These are phyloP conservation scores for Lachnellula cervina DNA, from an alignment of 2,329 filamentous ascomycete species.

Conservation along the genomic window DNA sequence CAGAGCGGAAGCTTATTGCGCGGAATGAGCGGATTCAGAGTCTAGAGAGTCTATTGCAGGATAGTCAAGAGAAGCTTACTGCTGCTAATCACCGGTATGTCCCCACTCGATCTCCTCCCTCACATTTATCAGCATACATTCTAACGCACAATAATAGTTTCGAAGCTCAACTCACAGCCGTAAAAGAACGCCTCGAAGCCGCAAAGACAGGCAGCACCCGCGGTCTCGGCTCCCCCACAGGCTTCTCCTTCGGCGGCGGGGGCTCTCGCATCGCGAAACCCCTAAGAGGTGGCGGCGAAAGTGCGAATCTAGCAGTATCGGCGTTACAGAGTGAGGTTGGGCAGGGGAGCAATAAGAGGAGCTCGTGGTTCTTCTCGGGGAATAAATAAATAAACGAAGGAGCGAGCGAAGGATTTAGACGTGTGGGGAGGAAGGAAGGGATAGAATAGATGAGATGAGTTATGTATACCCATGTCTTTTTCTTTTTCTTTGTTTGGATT, in stretches of 20 bases:
- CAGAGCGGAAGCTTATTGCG: conserved; percentile 93
- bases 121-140: not conserved
- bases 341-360: conserved; percentile 27
- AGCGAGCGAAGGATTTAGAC: not conserved
- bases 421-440: not conserved
- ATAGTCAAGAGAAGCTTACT: conserved; percentile 97
- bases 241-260: conserved; percentile 64
- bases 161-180: conserved; percentile 91
- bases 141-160: conserved; percentile 56
- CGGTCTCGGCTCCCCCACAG: conserved; percentile 64
- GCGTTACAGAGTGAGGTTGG: conserved; percentile 52
- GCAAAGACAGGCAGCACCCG: conserved; percentile 89
- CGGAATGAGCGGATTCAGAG: conserved; percentile 95
- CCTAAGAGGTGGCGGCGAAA: conserved; percentile 57
- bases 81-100: conserved; percentile 94
- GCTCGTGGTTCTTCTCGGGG: conserved; percentile 33
- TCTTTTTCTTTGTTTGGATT: not conserved
- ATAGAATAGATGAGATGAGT: not conserved
- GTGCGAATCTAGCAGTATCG: conserved; percentile 50
- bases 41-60: conserved; percentile 84
- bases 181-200: conserved; percentile 95
- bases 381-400: conserved; percentile 26
- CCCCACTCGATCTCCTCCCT: not conserved
- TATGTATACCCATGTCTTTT: not conserved
- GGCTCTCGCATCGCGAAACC: conserved; percentile 67